Evolutionary conservation across 306 rosid species (phyloP), one percentile per base, ranked within the genome.

Genomic region (Sechiopsis laciniata): DNA sequence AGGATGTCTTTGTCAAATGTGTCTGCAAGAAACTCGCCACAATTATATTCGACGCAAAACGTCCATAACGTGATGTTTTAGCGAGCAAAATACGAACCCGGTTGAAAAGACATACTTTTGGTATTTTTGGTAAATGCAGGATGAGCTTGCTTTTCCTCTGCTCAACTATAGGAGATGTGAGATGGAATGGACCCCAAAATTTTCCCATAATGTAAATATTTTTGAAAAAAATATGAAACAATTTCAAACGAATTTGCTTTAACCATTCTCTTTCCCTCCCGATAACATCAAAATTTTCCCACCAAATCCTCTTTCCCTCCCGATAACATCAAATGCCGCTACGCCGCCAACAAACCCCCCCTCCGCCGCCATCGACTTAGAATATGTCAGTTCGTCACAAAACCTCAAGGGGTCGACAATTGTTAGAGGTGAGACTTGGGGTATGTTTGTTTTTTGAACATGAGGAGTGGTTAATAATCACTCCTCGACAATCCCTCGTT

Each of bases 231-330:
- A 68, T 10, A 19, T 29, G 69, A 9, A 46, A 10, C 35, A 11
- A 10, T 67, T 67, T 67, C 40, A 46, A 67, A 67, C 56, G 72
- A 66, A 67, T 67, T 55, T 66, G 54, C 72, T 66, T 65, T 66
- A 66, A 67, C 46, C 42, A 67, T 67, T 67, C n/a, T n/a, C n/a
- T n/a, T n/a, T n/a, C n/a, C n/a, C n/a, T n/a, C n/a, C n/a, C n/a
- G n/a, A n/a, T n/a, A n/a, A n/a, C n/a, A n/a, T n/a, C n/a, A n/a
- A n/a, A n/a, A n/a, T n/a, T n/a, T n/a, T n/a, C n/a, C 89, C 7
- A 89, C 96, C 80, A 88, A 82, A 70, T 93, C 98, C 40, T 93
- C 98, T 74, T 88, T 93, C 52, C 98, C 98, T 8, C 98, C 98
- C 0, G 97, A 93, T 0, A 90, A 69, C 91, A 90, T 76, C 89